These are phyloP conservation scores for Phytophthora europaea DNA, from an alignment of 352 stramenopile genomes.

Conservation along the genomic window DNA sequence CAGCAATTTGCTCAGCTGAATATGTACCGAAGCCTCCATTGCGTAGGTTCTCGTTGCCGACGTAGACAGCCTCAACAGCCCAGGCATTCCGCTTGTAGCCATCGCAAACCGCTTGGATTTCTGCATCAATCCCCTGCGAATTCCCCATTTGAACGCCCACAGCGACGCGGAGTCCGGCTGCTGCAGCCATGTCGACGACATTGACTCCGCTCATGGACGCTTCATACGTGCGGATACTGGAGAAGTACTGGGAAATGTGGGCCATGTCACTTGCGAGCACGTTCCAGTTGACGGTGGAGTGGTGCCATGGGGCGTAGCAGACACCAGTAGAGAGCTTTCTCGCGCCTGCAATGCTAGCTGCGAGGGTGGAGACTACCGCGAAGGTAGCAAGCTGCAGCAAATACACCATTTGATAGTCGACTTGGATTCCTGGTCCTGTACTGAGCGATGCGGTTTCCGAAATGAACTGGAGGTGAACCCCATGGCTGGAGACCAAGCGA, in stretches of 20 bases:
- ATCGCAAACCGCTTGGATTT: conserved; percentile 65
- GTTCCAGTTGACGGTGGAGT: neutral
- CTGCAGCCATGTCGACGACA: neutral
- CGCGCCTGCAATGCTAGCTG: neutral
- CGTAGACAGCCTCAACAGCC: conserved; percentile 69
- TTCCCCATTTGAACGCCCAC: conserved; percentile 68
- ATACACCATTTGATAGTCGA: neutral
- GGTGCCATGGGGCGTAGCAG: neutral
- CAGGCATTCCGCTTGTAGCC: conserved; percentile 45
- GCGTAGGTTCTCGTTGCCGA: conserved; percentile 74
- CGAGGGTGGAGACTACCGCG: neutral
- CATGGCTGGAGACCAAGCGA: neutral
- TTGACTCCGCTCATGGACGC: neutral
- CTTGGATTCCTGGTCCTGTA: neutral
- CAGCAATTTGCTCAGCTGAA: conserved; percentile 42
- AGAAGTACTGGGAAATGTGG: neutral
- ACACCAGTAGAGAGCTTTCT: neutral
- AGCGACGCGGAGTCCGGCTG: conserved; percentile 30
- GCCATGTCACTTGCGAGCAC: neutral
- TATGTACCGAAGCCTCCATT: conserved; percentile 51
- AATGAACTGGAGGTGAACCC: neutral
- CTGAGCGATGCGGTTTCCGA: neutral
- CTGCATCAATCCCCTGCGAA: conserved; percentile 35
- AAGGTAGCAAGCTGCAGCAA: neutral
- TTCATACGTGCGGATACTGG: neutral